Evolutionary conservation across 2,329 filamentous ascomycete genomes (phyloP), one percentile per base, ranked within the genome.

Genomic region (Tolypocladium pustulatum): DNA sequence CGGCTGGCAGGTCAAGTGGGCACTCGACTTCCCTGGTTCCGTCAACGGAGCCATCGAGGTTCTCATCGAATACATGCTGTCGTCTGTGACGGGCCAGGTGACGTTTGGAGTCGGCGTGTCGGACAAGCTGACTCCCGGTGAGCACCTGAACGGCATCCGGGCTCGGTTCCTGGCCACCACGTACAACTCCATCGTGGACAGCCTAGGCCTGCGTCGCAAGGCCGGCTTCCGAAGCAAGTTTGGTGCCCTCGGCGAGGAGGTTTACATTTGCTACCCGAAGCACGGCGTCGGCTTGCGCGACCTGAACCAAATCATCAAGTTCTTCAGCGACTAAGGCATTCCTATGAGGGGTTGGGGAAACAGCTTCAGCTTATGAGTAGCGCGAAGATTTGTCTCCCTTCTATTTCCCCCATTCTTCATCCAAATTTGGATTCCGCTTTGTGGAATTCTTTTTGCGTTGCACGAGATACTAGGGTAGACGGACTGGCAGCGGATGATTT

Each of bases 1-100:
- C 70, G 92, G 92, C 58, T 95, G 91, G 85, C 92, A 97, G 76
- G 87, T 96, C 70, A 97, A 97, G 77, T 96, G 94, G 78, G 89
- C 89, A n/a, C 84, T 97, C 58, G 91, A 97, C 73, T 96, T 97
- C 79, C 92, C 91, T 0, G 85, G 84, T 32, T 84, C 91, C 0
- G 89, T 92, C n/a, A 90, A 85, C 52, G 92, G 92, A 54, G 87
- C 89, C 38, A 96, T 96, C 62, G 92, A 97, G 75, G 82, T 87
- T 46, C 82, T 94, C 46, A 88, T 95, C 65, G 84, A 88, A 41
- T 82, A 87, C 68, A 84, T 88, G 0, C 80, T 95, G 61, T 67
- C 72, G 8, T 68, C 69, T 46, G 71, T 83, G 56, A 75, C 76
- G 1, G 77, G 78, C 40, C 73, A 78, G 46, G 88, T 96, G 54